These are phyloP conservation scores for Pyrus pyrifolia DNA, from an alignment of 306 rosid species.

Conservation along the genomic window DNA sequence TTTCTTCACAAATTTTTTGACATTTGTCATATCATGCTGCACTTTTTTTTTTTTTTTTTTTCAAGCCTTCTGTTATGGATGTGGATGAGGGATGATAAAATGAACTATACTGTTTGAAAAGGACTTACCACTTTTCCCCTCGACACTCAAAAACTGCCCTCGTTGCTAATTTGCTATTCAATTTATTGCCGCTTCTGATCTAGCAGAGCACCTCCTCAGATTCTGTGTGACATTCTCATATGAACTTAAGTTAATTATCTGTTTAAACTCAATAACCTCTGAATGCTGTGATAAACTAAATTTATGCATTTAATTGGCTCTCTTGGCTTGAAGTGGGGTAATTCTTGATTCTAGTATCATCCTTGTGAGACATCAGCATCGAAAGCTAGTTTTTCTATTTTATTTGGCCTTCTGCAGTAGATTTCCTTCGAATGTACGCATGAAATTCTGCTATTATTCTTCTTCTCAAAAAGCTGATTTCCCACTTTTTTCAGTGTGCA, in stretches of 20 bases:
- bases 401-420: neutral
- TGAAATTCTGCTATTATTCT: neutral
- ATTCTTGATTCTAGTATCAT: neutral
- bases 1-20: too few species aligned
- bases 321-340: neutral
- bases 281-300: neutral
- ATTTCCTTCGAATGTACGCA: neutral
- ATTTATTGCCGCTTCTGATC: neutral
- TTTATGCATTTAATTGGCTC: neutral
- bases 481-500: slow-evolving; percentile 67
- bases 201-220: neutral
- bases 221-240: neutral
- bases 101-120: too few species aligned
- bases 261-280: neutral
- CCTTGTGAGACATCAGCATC: neutral
- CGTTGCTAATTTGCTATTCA: neutral
- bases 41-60: too few species aligned
- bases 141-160: neutral
- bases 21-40: too few species aligned
- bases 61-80: too few species aligned
- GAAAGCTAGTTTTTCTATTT: slow-evolving; percentile 3
- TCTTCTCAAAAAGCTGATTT: slow-evolving; percentile 7
- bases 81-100: too few species aligned
- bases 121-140: neutral
- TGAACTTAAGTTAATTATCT: neutral